Conservation (phyloP, 148 eudicot genomes). For the Spergularia bocconei region DNA sequence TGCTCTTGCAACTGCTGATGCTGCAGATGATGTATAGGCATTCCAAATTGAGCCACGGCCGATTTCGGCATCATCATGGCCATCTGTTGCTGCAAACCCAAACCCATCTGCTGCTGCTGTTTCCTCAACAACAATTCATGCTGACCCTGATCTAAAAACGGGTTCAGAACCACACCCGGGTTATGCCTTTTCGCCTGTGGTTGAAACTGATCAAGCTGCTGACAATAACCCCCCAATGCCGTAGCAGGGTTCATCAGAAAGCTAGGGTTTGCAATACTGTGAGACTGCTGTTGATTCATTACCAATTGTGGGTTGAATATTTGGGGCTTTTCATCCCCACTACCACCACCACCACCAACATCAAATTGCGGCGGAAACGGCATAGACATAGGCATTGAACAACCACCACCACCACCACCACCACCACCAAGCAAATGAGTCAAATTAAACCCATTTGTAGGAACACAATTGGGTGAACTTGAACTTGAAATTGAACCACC, state of each 20-base stretch:
- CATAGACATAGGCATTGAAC: constrained; percentile 7
- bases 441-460: not conserved
- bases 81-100: constrained; percentile 34
- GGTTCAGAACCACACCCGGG: constrained; percentile 42
- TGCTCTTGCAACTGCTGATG: constrained; percentile 43
- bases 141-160: constrained; percentile 38
- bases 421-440: constrained; percentile 2
- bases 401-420: constrained; percentile 22
- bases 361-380: constrained; percentile 20
- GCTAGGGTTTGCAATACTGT: constrained; percentile 42
- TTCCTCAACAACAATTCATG: constrained; percentile 26
- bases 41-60: constrained; percentile 16
- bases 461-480: constrained; percentile 23
- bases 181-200: constrained; percentile 67
- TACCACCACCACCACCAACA: not conserved
- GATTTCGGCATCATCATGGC: constrained; percentile 30
- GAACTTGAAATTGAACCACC: constrained; percentile 17
- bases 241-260: constrained; percentile 36
- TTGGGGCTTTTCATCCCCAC: constrained; percentile 45
- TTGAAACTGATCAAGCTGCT: constrained; percentile 38
- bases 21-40: not conserved
- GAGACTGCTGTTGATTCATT: constrained; percentile 49
- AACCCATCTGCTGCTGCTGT: constrained; percentile 25
- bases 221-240: constrained; percentile 29
- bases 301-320: constrained; percentile 46